phyloP scores from a whole-genome alignment of 83 land plant genomes.

The Picea mariana region DNA sequence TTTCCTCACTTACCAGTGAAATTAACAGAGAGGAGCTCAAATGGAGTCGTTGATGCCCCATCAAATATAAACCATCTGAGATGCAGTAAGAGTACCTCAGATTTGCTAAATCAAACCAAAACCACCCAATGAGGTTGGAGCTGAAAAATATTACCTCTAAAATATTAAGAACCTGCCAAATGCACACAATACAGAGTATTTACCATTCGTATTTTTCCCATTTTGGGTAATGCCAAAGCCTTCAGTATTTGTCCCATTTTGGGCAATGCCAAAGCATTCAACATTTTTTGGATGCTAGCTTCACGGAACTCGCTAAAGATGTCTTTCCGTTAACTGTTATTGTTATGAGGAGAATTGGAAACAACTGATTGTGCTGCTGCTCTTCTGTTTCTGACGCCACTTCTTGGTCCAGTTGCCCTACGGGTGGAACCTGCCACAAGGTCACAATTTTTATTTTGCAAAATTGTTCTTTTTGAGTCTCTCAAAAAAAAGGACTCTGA shows the following conservation, averaged over 20 bases:
- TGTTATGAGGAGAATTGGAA: neutral
- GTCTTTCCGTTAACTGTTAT: neutral
- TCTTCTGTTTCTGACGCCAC: conserved; percentile 10
- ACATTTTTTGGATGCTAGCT: too few relatives aligned
- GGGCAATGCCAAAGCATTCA: too few relatives aligned
- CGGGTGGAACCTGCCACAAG: neutral
- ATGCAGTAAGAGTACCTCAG: too few relatives aligned
- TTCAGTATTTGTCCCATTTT: too few relatives aligned
- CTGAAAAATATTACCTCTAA: neutral
- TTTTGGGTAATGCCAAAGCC: too few relatives aligned
- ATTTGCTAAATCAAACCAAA: too few relatives aligned
- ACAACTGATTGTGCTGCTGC: conserved; percentile 2
- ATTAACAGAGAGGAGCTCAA: too few relatives aligned
- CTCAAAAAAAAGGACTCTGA: neutral
- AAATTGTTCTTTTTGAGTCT: neutral
- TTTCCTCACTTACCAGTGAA: too few relatives aligned
- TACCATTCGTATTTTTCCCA: conserved; percentile 10
- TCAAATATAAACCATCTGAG: too few relatives aligned
- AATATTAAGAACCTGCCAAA: neutral
- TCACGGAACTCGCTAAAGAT: neutral
- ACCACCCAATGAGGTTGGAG: too few relatives aligned
- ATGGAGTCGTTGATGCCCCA: too few relatives aligned
- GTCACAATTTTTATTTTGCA: neutral
- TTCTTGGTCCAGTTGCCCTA: neutral
- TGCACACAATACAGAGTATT: neutral